These are phyloP conservation scores for Tylopilus orsonianus DNA, from an alignment of 1,284 basidiomycete genomes.

Conservation along the genomic window DNA sequence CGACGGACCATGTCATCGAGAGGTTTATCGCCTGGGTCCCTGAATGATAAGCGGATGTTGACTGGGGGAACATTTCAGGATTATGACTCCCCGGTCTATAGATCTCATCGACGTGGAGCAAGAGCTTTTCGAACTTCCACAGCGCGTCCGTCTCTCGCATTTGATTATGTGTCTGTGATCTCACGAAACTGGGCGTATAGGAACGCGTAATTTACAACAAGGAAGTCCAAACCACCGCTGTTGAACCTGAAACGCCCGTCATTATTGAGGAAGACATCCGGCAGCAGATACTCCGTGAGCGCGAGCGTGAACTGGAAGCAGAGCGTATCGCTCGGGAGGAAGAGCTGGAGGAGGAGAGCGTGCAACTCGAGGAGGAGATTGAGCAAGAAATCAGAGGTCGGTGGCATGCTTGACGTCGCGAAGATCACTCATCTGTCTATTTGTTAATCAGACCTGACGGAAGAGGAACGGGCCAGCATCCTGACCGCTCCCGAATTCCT, in stretches of 20 bases:
- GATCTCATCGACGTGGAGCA: conserved; percentile 85
- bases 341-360: conserved; percentile 79
- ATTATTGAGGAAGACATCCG: conserved; percentile 73
- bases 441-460: conserved; percentile 65
- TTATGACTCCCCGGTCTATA: conserved; percentile 60
- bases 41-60: too few relatives aligned
- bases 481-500: conserved; percentile 85
- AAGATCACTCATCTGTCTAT: conserved; percentile 3
- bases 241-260: conserved; percentile 50
- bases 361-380: conserved; percentile 76
- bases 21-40: too few relatives aligned
- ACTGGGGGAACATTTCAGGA: conserved; percentile 36
- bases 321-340: conserved; percentile 71
- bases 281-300: conserved; percentile 65
- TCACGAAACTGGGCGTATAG: conserved; percentile 36
- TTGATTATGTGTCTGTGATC: background rate
- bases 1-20: too few relatives aligned
- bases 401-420: conserved; percentile 8
- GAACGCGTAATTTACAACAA: conserved; percentile 93
- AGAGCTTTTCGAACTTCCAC: conserved; percentile 87
- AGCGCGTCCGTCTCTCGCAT: conserved; percentile 54
- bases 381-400: conserved; percentile 79
- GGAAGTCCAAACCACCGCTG: conserved; percentile 84
- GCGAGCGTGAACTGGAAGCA: conserved; percentile 62
- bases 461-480: conserved; percentile 81